Conservation (phyloP, 257 asterid genomes). For the Primulina huaijiensis region DNA sequence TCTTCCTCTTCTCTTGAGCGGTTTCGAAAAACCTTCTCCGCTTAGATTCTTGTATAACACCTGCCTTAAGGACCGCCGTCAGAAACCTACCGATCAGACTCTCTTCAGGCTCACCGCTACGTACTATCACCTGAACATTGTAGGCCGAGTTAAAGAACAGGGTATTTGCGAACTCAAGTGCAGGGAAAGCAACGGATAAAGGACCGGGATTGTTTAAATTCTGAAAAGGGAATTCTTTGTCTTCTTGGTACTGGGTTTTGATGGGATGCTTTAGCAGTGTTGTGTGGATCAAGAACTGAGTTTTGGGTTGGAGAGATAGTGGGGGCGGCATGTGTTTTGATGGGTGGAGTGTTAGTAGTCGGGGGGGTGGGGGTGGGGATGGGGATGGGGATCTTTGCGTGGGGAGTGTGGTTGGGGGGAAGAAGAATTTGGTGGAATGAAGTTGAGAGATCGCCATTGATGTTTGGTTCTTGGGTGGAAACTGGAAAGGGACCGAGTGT, state of each 20-base stretch:
- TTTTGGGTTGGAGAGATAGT: conserved; percentile 17
- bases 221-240: not conserved
- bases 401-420: conserved; percentile 8
- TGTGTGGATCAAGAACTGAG: conserved; percentile 22
- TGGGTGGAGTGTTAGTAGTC: conserved; percentile 10
- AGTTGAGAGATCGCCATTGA: conserved; percentile 31
- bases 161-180: conserved; percentile 38
- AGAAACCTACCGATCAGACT: conserved; percentile 43
- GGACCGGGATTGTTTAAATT: not conserved
- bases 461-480: not conserved
- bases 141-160: conserved; percentile 37
- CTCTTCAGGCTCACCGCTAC: conserved; percentile 45
- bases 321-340: conserved; percentile 1
- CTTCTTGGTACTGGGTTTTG: conserved; percentile 13
- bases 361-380: not conserved
- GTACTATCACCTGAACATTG: conserved; percentile 41
- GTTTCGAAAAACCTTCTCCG: conserved; percentile 49
- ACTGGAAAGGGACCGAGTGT: not conserved
- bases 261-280: conserved; percentile 4
- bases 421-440: conserved; percentile 7
- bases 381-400: not conserved
- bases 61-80: conserved; percentile 41
- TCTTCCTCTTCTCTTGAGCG: conserved; percentile 44
- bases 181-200: conserved; percentile 37
- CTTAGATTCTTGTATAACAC: conserved; percentile 47